Conservation (phyloP, 2,329 filamentous ascomycete species). For the Talaromyces sp. region DNA sequence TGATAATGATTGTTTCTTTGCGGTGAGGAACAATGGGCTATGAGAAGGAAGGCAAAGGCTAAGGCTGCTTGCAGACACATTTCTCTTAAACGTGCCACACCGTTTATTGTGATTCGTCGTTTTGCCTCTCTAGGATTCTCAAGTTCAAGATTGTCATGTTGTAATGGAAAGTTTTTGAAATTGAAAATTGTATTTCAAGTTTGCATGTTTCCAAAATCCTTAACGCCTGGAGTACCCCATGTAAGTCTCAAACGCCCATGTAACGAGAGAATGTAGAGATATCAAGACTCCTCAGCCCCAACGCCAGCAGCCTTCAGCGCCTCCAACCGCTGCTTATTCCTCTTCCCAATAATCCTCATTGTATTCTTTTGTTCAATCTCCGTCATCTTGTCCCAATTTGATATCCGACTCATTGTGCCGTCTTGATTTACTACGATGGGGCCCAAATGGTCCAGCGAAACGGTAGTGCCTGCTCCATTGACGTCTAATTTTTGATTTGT, state of each 20-base stretch:
- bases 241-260: neutral
- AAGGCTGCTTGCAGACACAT: neutral
- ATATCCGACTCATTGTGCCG: slow-evolving; percentile 66
- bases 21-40: slow-evolving; percentile 20
- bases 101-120: neutral
- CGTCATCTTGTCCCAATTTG: slow-evolving; percentile 71
- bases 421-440: slow-evolving; percentile 72
- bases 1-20: slow-evolving; percentile 36
- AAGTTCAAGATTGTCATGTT: neutral
- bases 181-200: neutral
- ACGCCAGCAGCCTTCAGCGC: slow-evolving; percentile 46
- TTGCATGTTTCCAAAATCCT: neutral
- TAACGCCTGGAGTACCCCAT: neutral
- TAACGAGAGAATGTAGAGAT: neutral
- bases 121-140: neutral
- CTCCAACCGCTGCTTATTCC: slow-evolving; percentile 63
- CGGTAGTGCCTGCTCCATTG: slow-evolving; percentile 32
- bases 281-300: slow-evolving; percentile 6
- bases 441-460: slow-evolving; percentile 66
- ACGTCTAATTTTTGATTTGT: slow-evolving; percentile 62
- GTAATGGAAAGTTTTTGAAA: neutral
- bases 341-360: slow-evolving; percentile 62
- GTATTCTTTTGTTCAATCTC: slow-evolving; percentile 66
- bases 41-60: neutral
- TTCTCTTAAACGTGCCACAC: neutral